Percentiles rank a stretch among this genome's conserved stretches.
Conservation (phyloP, 2,329 filamentous ascomycete genomes). For the Fusarium heterosporum region DNA sequence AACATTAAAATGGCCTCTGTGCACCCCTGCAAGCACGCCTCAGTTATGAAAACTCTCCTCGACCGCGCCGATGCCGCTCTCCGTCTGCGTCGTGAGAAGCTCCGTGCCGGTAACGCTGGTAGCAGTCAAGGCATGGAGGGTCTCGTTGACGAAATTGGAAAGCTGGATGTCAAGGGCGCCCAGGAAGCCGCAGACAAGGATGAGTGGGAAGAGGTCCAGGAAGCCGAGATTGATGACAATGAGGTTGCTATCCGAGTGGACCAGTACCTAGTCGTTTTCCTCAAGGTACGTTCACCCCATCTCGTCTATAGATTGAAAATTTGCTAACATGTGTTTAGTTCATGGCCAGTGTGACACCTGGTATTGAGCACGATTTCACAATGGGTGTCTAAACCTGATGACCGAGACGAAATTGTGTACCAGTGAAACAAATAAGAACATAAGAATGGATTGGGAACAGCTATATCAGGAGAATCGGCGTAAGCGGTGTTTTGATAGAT, state of each 20-base stretch:
- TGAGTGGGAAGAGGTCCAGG: constrained; percentile 75
- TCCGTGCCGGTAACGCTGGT: constrained; percentile 65
- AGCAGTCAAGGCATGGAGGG: constrained; percentile 75
- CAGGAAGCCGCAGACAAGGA: constrained; percentile 66
- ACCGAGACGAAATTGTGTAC: background rate
- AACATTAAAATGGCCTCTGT: constrained; percentile 96
- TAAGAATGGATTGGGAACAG: constrained; percentile 9
- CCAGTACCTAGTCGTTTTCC: constrained; percentile 87
- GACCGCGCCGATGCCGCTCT: constrained; percentile 94
- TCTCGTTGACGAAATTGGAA: constrained; percentile 82
- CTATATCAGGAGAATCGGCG: constrained; percentile 36
- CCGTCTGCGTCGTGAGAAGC: constrained; percentile 86
- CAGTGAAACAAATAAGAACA: background rate
- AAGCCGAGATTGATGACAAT: constrained; percentile 71
- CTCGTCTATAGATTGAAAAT: background rate
- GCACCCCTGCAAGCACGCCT: constrained; percentile 96
- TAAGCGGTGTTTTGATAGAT: constrained; percentile 34
- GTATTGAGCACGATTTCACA: constrained; percentile 65
- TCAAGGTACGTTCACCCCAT: constrained; percentile 70
- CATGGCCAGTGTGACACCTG: constrained; percentile 90
- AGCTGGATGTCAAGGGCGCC: constrained; percentile 67
- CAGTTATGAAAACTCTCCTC: constrained; percentile 97
- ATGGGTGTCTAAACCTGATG: constrained; percentile 41
- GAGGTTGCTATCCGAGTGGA: constrained; percentile 88
- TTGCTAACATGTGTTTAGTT: constrained; percentile 59